phyloP scores from a whole-genome alignment of 257 asterid species.

The Cinchona pubescens region DNA sequence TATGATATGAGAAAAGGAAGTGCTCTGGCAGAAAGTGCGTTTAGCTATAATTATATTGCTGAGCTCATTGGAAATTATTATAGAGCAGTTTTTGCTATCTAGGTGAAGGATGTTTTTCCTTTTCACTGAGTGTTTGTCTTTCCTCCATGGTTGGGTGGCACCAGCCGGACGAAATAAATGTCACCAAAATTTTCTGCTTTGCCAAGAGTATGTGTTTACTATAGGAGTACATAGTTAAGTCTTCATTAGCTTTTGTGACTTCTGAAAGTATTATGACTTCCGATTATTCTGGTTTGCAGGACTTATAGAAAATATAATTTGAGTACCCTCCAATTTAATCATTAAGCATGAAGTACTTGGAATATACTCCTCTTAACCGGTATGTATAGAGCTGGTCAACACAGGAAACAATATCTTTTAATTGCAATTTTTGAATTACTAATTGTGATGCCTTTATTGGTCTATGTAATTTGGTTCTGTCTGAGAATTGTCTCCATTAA shows the following conservation, averaged over 20 bases:
- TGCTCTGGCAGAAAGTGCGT: background rate
- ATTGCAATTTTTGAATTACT: background rate
- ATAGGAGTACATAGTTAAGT: background rate
- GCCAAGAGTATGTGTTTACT: background rate
- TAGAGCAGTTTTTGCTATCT: background rate
- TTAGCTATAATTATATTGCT: background rate
- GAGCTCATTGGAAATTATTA: background rate
- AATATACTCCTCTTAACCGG: slow-evolving; percentile 81
- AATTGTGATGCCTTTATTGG: slow-evolving; percentile 7
- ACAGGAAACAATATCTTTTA: background rate
- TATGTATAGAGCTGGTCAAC: slow-evolving; percentile 25
- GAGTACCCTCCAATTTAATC: slow-evolving; percentile 15
- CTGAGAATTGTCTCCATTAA: background rate
- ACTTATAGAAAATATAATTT: slow-evolving; percentile 9
- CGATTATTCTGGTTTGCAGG: slow-evolving; percentile 9
- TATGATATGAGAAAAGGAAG: background rate
- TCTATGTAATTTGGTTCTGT: background rate
- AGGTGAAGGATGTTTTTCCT: background rate
- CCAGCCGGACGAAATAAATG: background rate
- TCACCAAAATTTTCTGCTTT: background rate
- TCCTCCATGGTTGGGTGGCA: background rate
- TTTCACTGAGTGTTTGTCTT: background rate
- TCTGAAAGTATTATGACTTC: background rate
- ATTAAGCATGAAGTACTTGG: slow-evolving; percentile 78
- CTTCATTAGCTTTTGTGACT: background rate